phyloP scores from a whole-genome alignment of 768 basidiomycete species.

The Rhizopogon vesiculosus region DNA sequence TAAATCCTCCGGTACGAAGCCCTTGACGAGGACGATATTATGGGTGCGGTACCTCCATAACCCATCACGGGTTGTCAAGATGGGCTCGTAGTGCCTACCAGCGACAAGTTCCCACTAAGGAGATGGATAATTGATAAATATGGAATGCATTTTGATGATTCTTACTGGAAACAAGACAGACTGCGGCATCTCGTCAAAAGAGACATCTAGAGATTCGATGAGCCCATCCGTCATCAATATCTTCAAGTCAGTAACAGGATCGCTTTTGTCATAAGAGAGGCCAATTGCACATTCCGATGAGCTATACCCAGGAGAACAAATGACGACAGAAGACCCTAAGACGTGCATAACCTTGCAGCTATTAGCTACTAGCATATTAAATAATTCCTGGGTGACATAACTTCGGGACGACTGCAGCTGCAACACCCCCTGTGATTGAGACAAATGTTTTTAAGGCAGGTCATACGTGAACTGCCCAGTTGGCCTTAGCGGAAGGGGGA shows the following conservation, averaged over 20 bases:
- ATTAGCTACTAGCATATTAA: background rate
- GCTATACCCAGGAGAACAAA: background rate
- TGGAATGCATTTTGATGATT: background rate
- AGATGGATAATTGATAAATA: background rate
- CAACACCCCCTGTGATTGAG: conserved; percentile 1
- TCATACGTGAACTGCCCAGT: conserved; percentile 2
- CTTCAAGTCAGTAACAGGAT: conserved; percentile 8
- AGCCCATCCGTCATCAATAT: conserved; percentile 1
- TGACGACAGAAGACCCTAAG: background rate
- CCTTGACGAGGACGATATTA: conserved; percentile 4
- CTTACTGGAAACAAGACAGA: conserved; percentile 2
- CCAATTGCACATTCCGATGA: conserved; percentile 1
- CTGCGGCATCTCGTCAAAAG: background rate
- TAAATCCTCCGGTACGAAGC: conserved; percentile 5
- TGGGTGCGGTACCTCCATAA: conserved; percentile 6
- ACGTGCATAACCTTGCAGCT: background rate
- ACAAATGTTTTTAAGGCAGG: background rate
- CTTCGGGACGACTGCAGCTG: conserved; percentile 1
- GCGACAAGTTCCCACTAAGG: conserved; percentile 2
- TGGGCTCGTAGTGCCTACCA: conserved; percentile 3
- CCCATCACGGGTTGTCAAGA: conserved; percentile 4
- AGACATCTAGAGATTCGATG: conserved; percentile 5
- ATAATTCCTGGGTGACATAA: background rate
- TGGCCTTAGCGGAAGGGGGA: background rate
- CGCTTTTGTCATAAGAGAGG: background rate